phyloP scores from a whole-genome alignment of 805 yeast species.

The Candida ponderosae region DNA sequence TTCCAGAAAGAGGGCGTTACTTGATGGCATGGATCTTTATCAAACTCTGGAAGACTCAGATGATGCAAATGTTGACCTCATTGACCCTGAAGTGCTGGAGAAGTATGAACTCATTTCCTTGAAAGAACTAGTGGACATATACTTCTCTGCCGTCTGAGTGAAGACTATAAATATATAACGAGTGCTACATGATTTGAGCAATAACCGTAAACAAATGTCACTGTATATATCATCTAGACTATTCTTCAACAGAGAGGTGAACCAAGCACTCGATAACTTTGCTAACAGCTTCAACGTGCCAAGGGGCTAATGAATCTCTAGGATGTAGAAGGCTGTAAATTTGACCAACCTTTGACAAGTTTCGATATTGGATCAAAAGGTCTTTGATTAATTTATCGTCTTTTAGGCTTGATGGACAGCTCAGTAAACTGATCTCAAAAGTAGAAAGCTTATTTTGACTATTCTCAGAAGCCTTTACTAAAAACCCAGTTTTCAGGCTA shows the following conservation, averaged over 20 bases:
- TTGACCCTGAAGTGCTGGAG: too few species aligned
- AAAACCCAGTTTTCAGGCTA: conserved; percentile 64
- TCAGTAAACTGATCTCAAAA: conserved; percentile 59
- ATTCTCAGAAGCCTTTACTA: conserved; percentile 34
- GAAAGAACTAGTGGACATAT: too few species aligned
- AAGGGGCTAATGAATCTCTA: conserved; percentile 44
- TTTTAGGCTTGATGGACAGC: conserved; percentile 65
- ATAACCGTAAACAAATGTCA: too few species aligned
- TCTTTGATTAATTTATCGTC: conserved; percentile 45
- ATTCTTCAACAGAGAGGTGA: conserved; percentile 42
- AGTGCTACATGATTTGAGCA: too few species aligned
- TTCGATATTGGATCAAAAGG: conserved; percentile 53
- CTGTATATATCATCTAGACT: neutral
- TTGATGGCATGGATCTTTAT: too few species aligned
- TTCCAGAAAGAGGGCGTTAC: too few species aligned
- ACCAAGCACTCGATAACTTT: conserved; percentile 51
- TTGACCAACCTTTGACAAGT: conserved; percentile 36
- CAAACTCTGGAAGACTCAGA: too few species aligned
- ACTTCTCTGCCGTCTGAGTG: too few species aligned
- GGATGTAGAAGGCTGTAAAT: conserved; percentile 26
- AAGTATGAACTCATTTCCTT: too few species aligned
- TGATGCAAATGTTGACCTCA: too few species aligned
- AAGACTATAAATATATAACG: too few species aligned
- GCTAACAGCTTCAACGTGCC: conserved; percentile 67
- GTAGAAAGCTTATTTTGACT: conserved; percentile 24